phyloP scores from a whole-genome alignment of 176 grass and related monocot species.

The Saccharum spontaneum region DNA sequence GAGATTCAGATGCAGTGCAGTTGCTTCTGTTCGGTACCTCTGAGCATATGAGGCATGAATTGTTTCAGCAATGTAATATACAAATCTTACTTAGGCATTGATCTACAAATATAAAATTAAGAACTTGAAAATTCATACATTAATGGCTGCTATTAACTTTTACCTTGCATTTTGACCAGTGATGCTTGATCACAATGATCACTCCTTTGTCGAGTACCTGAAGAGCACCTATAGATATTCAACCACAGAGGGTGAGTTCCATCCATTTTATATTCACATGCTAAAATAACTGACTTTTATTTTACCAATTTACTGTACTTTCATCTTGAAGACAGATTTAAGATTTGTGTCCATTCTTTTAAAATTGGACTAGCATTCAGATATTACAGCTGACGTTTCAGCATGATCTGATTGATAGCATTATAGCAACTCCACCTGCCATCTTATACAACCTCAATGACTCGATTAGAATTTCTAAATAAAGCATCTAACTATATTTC shows the following conservation, averaged over 20 bases:
- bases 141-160: slow-evolving; percentile 25
- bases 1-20: slow-evolving; percentile 64
- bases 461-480: neutral
- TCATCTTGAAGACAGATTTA: neutral
- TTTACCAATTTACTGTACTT: neutral
- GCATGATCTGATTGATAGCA: neutral
- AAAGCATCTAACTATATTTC: neutral
- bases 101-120: neutral
- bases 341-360: neutral
- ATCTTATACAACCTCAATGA: neutral
- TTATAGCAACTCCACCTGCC: neutral
- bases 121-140: neutral
- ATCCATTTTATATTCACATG: slow-evolving; percentile 7
- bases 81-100: slow-evolving; percentile 10
- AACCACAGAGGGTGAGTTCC: slow-evolving; percentile 39
- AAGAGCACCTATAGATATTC: slow-evolving; percentile 47
- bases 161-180: slow-evolving; percentile 42
- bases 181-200: slow-evolving; percentile 58
- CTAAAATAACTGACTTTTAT: neutral
- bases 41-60: slow-evolving; percentile 45
- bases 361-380: neutral
- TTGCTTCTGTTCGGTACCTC: slow-evolving; percentile 48
- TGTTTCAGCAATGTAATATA: slow-evolving; percentile 65
- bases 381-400: neutral
- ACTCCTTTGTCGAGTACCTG: slow-evolving; percentile 55